These are phyloP conservation scores for Ganoderma boninense DNA, from an alignment of 1,284 basidiomycete species.

Conservation along the genomic window DNA sequence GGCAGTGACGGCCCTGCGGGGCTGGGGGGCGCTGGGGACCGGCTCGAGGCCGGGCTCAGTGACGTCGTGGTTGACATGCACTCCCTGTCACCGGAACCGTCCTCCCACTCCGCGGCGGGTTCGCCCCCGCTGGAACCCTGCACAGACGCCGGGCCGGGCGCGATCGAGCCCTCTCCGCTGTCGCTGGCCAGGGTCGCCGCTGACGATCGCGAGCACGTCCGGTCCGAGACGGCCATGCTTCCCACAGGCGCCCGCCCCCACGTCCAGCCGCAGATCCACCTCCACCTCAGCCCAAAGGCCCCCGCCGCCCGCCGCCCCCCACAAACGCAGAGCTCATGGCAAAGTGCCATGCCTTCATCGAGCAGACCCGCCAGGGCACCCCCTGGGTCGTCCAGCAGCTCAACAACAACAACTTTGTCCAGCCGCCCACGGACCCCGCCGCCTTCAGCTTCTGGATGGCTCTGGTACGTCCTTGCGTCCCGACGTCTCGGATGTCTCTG, in stretches of 20 bases:
- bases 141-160: constrained; percentile 15
- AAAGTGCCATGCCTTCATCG: constrained; percentile 83
- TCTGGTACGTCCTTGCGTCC: constrained; percentile 51
- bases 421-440: constrained; percentile 71
- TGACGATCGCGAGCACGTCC: constrained; percentile 8
- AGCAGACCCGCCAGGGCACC: constrained; percentile 81
- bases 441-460: constrained; percentile 93
- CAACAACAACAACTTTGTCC: constrained; percentile 72
- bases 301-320: constrained; percentile 24
- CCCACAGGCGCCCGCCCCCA: constrained; percentile 26
- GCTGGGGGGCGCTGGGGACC: constrained; percentile 7
- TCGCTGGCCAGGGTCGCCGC: constrained; percentile 6
- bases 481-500: not conserved
- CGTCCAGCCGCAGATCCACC: no score
- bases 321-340: constrained; percentile 76
- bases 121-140: constrained; percentile 1
- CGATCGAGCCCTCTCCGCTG: constrained; percentile 19
- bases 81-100: constrained; percentile 19
- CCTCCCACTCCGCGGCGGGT: constrained; percentile 23
- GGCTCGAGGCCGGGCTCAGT: constrained; percentile 48
- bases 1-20: not conserved
- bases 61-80: constrained; percentile 6
- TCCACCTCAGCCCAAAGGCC: constrained; percentile 8
- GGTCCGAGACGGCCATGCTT: constrained; percentile 27
- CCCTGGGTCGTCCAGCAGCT: constrained; percentile 94